These are phyloP conservation scores for Neopestalotiopsis sp. DNA, from an alignment of 2,329 filamentous ascomycete species.

Conservation along the genomic window DNA sequence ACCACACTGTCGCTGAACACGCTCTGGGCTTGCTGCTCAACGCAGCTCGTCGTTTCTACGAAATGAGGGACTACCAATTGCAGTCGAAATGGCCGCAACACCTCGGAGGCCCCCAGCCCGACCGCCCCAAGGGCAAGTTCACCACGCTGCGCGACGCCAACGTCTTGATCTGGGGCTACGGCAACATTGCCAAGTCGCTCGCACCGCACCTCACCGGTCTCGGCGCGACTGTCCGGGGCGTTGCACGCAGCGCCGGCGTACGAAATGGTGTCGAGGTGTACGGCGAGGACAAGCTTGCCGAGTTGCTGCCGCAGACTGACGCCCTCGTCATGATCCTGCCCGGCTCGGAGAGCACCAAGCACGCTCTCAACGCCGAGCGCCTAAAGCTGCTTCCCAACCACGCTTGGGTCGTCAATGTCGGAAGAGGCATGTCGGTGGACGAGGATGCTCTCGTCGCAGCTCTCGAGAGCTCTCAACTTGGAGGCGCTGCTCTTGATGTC, in stretches of 20 bases:
- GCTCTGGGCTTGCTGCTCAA: slow-evolving; percentile 62
- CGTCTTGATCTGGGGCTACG: slow-evolving; percentile 68
- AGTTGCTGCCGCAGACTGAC: slow-evolving; percentile 62
- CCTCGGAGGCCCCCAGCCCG: slow-evolving; percentile 65
- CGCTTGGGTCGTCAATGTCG: slow-evolving; percentile 61
- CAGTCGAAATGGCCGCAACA: slow-evolving; percentile 64
- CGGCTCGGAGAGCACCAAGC: slow-evolving; percentile 58
- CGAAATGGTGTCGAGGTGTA: slow-evolving; percentile 64
- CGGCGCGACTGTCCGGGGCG: slow-evolving; percentile 63
- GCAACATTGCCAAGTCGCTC: slow-evolving; percentile 69
- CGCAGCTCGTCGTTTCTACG: slow-evolving; percentile 62
- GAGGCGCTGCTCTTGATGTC: slow-evolving; percentile 57
- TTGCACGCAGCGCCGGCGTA: slow-evolving; percentile 63
- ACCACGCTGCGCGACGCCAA: slow-evolving; percentile 64
- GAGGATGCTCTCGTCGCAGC: slow-evolving; percentile 55
- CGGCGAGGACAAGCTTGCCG: slow-evolving; percentile 56
- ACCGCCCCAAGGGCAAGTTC: slow-evolving; percentile 61
- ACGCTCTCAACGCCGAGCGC: slow-evolving; percentile 61
- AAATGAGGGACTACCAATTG: slow-evolving; percentile 67
- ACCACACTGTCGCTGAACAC: slow-evolving; percentile 70
- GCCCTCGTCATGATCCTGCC: slow-evolving; percentile 73
- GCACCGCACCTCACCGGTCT: slow-evolving; percentile 58
- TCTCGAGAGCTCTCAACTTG: slow-evolving; percentile 48
- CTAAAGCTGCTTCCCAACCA: slow-evolving; percentile 61
- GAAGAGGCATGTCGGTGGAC: slow-evolving; percentile 54